Conservation (phyloP, 2,329 filamentous ascomycete genomes). For the Sordariomycetes sp. region DNA sequence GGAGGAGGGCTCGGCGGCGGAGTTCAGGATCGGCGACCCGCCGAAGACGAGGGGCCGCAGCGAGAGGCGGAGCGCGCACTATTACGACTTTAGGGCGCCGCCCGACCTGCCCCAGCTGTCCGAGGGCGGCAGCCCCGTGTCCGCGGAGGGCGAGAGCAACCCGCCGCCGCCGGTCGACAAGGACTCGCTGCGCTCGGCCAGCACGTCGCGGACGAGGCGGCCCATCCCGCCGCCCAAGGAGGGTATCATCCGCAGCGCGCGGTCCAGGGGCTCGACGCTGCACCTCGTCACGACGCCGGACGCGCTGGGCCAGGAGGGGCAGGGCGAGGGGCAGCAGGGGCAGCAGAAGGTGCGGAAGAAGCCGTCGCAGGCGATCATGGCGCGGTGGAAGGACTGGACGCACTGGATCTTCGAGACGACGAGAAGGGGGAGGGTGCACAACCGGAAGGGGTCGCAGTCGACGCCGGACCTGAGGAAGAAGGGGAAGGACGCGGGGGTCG, state of each 20-base stretch:
- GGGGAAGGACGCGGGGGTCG: constrained; percentile 19
- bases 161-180: constrained; percentile 66
- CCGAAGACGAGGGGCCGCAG: constrained; percentile 66
- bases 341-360: constrained; percentile 41
- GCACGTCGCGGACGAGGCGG: constrained; percentile 65
- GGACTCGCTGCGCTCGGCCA: constrained; percentile 62
- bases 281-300: constrained; percentile 67
- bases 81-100: constrained; percentile 50
- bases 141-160: constrained; percentile 23
- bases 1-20: constrained; percentile 53
- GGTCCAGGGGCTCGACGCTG: constrained; percentile 73
- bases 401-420: constrained; percentile 53
- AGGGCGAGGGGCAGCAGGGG: constrained; percentile 9
- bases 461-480: constrained; percentile 48
- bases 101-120: constrained; percentile 68
- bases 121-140: constrained; percentile 34
- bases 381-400: constrained; percentile 54
- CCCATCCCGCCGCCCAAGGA: constrained; percentile 83
- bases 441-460: constrained; percentile 40
- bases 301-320: constrained; percentile 24
- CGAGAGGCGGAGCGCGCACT: constrained; percentile 62
- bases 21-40: constrained; percentile 19
- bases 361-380: constrained; percentile 46
- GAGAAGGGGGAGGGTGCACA: constrained; percentile 31
- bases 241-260: constrained; percentile 52